Base-by-base conservation (phyloP, 768 basidiomycete species). In the Lentinula sp. region DNA sequence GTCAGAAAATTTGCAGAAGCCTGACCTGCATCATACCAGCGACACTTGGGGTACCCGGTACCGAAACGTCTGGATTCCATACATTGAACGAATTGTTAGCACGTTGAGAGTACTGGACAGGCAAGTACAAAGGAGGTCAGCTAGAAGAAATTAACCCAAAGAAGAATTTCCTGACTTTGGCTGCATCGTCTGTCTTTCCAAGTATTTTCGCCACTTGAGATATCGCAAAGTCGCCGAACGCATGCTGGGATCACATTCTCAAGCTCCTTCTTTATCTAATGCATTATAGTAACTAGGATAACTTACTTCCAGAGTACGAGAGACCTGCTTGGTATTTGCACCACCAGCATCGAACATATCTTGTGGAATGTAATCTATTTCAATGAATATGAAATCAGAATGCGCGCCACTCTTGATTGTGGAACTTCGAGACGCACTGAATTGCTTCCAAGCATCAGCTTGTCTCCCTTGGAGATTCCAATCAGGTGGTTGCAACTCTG, bases 401-500 rank as follows among this genome's bases (percentile, higher is more conserved):
- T 39, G 13, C 13, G 37, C 37, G 2, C 5, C 13, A 8, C 37
- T 39, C 37, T 13, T 39, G 13, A 39, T 8, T 39, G 35, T 15
- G 35, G n/a, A 23, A 35, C 28, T 28, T 2, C 28, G n/a, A 35
- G n/a, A 64, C 73, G 28, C 51, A 83, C 84, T 80, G 16, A 81
- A 73, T 58, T 77, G 59, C 62, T 85, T 86, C 86, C 85, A 86
- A 1, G 79, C 69, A 64, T 81, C 75, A 3, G 76, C 80, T 63
- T 86, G 83, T 33, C 86, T 71, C 15, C 86, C 86, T 66, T 85
- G 82, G 9, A 87, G 64, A 65, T 87, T 81, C 83, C 85, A 86
- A 64, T 85, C 81, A 7, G 77, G 75, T 8, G 86, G 80, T 59
- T 84, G 79, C 1, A 73, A 65, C 65, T 86, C 85, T 0, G 86